Conservation (phyloP, 495 filamentous ascomycete species). For the Chaetomium cochliodes region DNA sequence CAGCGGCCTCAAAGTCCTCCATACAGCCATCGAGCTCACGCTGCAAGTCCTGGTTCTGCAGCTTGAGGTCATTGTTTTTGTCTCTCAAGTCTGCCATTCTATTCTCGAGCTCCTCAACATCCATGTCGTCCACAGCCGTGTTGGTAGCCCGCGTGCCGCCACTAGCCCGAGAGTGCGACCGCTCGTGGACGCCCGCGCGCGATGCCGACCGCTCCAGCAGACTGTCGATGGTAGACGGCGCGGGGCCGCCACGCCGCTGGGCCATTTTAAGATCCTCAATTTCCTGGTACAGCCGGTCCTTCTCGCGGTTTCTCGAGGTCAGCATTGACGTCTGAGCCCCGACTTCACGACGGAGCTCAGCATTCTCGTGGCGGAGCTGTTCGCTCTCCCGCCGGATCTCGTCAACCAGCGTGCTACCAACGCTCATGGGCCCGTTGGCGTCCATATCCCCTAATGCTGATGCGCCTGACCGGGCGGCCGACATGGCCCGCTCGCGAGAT, state of each 20-base stretch:
- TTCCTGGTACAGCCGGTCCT: slow-evolving; percentile 91
- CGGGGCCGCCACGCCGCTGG: slow-evolving; percentile 61
- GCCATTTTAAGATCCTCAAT: slow-evolving; percentile 94
- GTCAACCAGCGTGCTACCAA: slow-evolving; percentile 66
- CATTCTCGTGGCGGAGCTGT: slow-evolving; percentile 86
- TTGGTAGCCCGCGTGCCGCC: slow-evolving; percentile 58
- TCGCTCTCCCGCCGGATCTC: slow-evolving; percentile 62
- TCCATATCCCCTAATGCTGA: slow-evolving; percentile 58
- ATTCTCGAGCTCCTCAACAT: slow-evolving; percentile 82
- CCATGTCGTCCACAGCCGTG: slow-evolving; percentile 71
- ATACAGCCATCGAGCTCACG: slow-evolving; percentile 67
- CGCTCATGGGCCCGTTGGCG: slow-evolving; percentile 55
- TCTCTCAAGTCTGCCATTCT: slow-evolving; percentile 81
- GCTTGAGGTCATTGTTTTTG: slow-evolving; percentile 75
- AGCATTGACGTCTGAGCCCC: slow-evolving; percentile 97
- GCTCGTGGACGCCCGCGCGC: slow-evolving; percentile 62
- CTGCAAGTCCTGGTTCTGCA: slow-evolving; percentile 79
- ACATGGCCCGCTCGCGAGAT: slow-evolving; percentile 55
- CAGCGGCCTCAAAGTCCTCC: slow-evolving; percentile 63
- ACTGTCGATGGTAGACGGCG: slow-evolving; percentile 75
- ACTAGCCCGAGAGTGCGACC: slow-evolving; percentile 70
- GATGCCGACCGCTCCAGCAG: slow-evolving; percentile 92
- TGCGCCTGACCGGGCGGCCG: slow-evolving; percentile 62
- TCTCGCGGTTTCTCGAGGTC: slow-evolving; percentile 90
- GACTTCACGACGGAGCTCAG: slow-evolving; percentile 85